Conservation (phyloP, 2,329 filamentous ascomycete genomes). For the Albifimbria verrucaria region DNA sequence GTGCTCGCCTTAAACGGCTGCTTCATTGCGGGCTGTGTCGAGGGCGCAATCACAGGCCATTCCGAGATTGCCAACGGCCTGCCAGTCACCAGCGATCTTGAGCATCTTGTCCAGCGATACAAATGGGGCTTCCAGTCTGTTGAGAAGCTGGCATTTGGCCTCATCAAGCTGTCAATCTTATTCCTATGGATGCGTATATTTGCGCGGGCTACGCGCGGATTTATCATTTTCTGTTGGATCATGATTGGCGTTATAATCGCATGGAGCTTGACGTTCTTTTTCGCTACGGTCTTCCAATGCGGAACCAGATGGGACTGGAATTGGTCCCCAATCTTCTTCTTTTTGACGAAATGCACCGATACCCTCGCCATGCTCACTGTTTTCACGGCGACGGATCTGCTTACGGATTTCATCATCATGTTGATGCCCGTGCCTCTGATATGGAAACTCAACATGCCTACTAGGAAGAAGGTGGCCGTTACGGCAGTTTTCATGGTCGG, state of each 20-base stretch:
- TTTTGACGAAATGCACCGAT: conserved; percentile 6
- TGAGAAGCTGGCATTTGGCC: conserved; percentile 15
- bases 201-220: background rate
- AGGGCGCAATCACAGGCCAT: conserved; percentile 1
- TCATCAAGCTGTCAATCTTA: conserved; percentile 18
- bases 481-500: background rate
- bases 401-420: conserved; percentile 1
- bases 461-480: background rate
- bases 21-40: background rate
- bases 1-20: background rate
- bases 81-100: conserved; percentile 10
- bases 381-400: background rate
- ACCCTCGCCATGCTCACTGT: background rate
- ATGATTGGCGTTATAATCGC: conserved; percentile 11
- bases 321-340: conserved; percentile 12
- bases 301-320: conserved; percentile 11
- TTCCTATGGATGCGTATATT: conserved; percentile 19
- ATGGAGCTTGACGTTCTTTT: conserved; percentile 18
- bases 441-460: conserved; percentile 1
- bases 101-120: conserved; percentile 12
- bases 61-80: conserved; percentile 5
- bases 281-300: conserved; percentile 16
- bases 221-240: conserved; percentile 7
- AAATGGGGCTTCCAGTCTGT: conserved; percentile 16
- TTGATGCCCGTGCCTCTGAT: conserved; percentile 1